Base-by-base conservation (phyloP, 306 rosid species). In the Canavalia gladiata region DNA sequence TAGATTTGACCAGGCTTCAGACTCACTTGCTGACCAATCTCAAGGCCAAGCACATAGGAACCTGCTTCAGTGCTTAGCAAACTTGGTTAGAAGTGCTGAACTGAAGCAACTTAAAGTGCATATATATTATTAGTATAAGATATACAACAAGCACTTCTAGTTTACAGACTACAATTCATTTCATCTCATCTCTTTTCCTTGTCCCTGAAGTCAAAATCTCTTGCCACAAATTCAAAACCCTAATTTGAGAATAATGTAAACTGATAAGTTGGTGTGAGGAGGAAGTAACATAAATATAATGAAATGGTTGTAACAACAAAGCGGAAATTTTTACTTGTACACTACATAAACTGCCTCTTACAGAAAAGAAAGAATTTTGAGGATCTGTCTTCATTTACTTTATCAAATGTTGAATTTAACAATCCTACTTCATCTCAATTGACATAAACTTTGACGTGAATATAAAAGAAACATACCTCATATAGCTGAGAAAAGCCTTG, bases 401-500 rank as follows among this genome's bases (percentile, higher is more conserved):
- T 43, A 62, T 75, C 71, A 49, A 39, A 46, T 64, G 57, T 68
- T 65, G 37, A 30, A 64, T 52, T 55, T 43, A 34, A 54, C 46
- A 35, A 42, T 72, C 69, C 55, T 64, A 80, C 50, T 84, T 77
- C 55, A 64, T 28, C 29, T 80, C 12, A 68, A 42, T 35, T 78
- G 18, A 76, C 59, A 55, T 11, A 8, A 37, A 65, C 52, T 68
- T 63, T n/a, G 13, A 81, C 63, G 39, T 13, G 37, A 25, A 69
- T 46, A 62, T 39, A 42, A 78, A 10, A 60, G 51, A 82, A n/a
- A 71, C 12, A 58, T 80, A 95, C 99, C 94, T 92, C 87, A 82
- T 18, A 95, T 95, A 71, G 96, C 97, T 46, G 85, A 90, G 88
- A 93, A 95, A 68, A 95, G 93, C 88, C 88, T 90, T 79, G 99